Percentiles rank a stretch among this genome's conserved stretches.
Conservation (phyloP, 2,329 filamentous ascomycete species). For the Juglanconis sp. region DNA sequence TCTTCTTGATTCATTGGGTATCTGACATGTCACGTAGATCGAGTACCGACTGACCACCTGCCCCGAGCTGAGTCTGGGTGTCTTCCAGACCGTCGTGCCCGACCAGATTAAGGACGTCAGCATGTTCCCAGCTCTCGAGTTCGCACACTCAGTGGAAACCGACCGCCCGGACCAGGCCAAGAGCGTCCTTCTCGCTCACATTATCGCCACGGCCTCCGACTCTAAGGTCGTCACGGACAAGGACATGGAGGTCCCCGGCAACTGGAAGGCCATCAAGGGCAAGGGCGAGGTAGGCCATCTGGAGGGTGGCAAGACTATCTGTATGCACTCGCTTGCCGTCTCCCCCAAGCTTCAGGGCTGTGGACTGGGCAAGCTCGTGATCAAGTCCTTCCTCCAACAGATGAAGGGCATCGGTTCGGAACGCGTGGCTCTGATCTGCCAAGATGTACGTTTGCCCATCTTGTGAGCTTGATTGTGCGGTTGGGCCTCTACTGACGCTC, state of each 20-base stretch:
- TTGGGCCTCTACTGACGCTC: neutral
- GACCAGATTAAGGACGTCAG: constrained; percentile 43
- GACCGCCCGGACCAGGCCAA: constrained; percentile 52
- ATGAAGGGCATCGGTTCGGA: constrained; percentile 69
- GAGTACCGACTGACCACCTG: constrained; percentile 72
- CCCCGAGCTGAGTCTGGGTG: constrained; percentile 72
- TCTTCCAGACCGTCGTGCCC: constrained; percentile 67
- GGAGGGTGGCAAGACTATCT: constrained; percentile 70
- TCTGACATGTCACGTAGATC: constrained; percentile 49
- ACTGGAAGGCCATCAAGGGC: constrained; percentile 56
- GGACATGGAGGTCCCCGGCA: constrained; percentile 70
- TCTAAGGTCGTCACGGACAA: constrained; percentile 65
- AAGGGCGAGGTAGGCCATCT: constrained; percentile 62
- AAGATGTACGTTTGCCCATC: constrained; percentile 50
- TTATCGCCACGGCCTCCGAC: constrained; percentile 70
- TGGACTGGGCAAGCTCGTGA: constrained; percentile 69
- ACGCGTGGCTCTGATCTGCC: constrained; percentile 72
- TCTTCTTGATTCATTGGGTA: neutral
- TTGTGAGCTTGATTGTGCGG: neutral
- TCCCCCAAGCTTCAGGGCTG: constrained; percentile 70
- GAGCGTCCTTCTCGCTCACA: constrained; percentile 70
- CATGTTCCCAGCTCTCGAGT: constrained; percentile 48
- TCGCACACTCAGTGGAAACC: constrained; percentile 57
- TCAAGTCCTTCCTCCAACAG: constrained; percentile 74
- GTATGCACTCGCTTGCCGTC: constrained; percentile 79